These are phyloP conservation scores for Shiraia sp. DNA, from an alignment of 2,329 filamentous ascomycete species.

Conservation along the genomic window DNA sequence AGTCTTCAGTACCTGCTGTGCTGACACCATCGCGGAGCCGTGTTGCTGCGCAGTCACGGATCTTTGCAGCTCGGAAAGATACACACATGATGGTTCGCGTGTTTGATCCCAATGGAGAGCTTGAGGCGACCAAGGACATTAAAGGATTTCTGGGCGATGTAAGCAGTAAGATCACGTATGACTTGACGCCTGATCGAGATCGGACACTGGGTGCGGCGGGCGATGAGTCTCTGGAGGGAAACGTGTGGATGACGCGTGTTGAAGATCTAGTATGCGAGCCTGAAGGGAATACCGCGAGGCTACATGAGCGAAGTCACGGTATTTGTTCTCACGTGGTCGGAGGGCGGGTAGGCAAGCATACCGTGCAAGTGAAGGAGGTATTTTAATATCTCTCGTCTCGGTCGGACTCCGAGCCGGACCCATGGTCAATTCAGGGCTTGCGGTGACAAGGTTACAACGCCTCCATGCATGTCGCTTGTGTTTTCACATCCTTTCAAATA, in stretches of 20 bases:
- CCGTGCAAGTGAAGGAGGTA: conserved; percentile 18
- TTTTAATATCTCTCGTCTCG: no score
- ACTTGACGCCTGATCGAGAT: conserved; percentile 58
- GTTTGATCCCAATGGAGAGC: conserved; percentile 49
- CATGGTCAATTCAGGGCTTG: no score
- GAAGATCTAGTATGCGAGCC: conserved; percentile 27
- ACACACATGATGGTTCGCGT: conserved; percentile 65
- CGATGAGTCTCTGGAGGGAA: conserved; percentile 12
- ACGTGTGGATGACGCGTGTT: conserved; percentile 31
- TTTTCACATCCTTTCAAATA: no score
- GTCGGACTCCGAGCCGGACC: no score
- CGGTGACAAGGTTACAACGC: no score
- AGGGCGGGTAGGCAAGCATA: conserved; percentile 8
- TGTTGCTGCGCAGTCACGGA: conserved; percentile 66
- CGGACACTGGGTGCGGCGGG: conserved; percentile 2
- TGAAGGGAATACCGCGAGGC: conserved; percentile 4
- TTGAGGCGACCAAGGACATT: conserved; percentile 59
- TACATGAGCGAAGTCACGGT: conserved; percentile 5
- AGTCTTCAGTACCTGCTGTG: conserved; percentile 7
- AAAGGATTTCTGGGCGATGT: conserved; percentile 66
- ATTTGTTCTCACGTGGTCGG: conserved; percentile 22
- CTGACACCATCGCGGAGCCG: conserved; percentile 59
- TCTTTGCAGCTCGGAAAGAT: conserved; percentile 60
- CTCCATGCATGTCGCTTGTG: no score
- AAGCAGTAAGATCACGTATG: conserved; percentile 63